These are phyloP conservation scores for Pseudogymnoascus sp. DNA, from an alignment of 2,329 filamentous ascomycete species.

Conservation along the genomic window DNA sequence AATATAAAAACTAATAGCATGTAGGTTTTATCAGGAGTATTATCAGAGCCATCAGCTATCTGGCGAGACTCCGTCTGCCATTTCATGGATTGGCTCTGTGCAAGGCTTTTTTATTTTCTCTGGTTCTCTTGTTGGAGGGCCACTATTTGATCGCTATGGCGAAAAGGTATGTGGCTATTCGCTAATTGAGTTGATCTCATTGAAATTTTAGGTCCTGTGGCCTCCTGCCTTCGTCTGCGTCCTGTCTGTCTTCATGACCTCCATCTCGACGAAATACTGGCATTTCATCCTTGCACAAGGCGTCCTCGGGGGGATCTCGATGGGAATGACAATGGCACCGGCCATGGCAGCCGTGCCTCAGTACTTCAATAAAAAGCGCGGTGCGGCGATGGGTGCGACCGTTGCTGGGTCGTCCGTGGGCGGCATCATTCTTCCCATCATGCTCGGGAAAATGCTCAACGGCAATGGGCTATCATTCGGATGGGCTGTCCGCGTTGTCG, in stretches of 20 bases:
- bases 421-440: constrained; percentile 55
- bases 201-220: constrained; percentile 36
- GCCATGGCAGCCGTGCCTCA: constrained; percentile 36
- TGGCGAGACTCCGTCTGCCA: constrained; percentile 42
- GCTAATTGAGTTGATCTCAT: not conserved
- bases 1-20: not conserved
- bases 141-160: constrained; percentile 56
- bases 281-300: constrained; percentile 45
- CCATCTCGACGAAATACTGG: constrained; percentile 47
- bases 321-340: constrained; percentile 40
- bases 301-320: constrained; percentile 37
- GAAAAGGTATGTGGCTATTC: constrained; percentile 34
- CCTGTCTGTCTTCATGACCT: constrained; percentile 57
- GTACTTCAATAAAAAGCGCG: constrained; percentile 43
- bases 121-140: constrained; percentile 48
- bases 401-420: constrained; percentile 43
- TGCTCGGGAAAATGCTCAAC: constrained; percentile 48
- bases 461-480: constrained; percentile 9
- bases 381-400: constrained; percentile 41
- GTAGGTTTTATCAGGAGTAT: constrained; percentile 50
- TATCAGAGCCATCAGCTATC: constrained; percentile 44
- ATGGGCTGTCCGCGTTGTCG: constrained; percentile 12
- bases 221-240: constrained; percentile 48
- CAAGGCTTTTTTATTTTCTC: constrained; percentile 45
- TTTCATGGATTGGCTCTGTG: constrained; percentile 54